These are phyloP conservation scores for Ichthyophonus hoferi DNA, from an alignment of 208 protist genomes.

Conservation along the genomic window DNA sequence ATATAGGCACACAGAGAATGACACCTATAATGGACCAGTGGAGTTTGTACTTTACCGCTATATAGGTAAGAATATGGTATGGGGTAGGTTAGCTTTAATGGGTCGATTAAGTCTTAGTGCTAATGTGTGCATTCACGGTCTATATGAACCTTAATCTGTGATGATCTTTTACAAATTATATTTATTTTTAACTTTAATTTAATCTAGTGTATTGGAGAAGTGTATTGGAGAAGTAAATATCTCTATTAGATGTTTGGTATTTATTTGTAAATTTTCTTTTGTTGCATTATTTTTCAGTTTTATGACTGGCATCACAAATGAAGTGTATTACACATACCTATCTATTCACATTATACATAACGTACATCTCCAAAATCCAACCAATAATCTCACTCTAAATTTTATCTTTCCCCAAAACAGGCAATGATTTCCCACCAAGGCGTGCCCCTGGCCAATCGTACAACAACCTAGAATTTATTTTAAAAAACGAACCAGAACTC, in stretches of 20 bases:
- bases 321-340: neutral
- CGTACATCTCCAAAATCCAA: neutral
- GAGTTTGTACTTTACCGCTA: neutral
- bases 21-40: neutral
- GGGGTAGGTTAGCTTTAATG: too few relatives aligned
- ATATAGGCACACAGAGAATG: neutral
- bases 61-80: neutral
- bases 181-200: neutral
- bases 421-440: conserved; percentile 24
- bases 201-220: too few relatives aligned
- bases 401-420: neutral
- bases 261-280: neutral
- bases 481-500: conserved; percentile 32
- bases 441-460: conserved; percentile 6
- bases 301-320: neutral
- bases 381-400: neutral
- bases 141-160: too few relatives aligned
- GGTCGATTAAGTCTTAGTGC: too few relatives aligned
- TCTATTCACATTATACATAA: neutral
- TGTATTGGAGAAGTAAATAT: too few relatives aligned
- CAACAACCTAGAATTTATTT: conserved; percentile 34
- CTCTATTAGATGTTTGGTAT: neutral
- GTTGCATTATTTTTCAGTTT: neutral
- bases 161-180: neutral
- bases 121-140: too few relatives aligned